Percentiles rank a stretch among this genome's conserved stretches.
Conservation (phyloP, 331 rosid species). For the Spiraea crenata region DNA sequence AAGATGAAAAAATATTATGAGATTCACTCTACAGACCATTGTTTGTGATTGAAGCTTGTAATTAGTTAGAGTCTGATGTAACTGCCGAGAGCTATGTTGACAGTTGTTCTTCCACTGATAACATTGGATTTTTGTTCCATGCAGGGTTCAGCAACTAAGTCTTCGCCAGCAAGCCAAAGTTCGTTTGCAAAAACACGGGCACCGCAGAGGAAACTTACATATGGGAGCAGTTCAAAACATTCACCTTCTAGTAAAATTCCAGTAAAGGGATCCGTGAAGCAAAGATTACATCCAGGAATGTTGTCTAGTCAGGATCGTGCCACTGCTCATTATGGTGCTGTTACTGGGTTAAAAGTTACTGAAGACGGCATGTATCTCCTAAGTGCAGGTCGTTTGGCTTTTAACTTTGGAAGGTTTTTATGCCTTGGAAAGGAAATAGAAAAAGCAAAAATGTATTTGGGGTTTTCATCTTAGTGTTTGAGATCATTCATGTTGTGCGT, state of each 20-base stretch:
- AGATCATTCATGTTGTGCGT: not conserved
- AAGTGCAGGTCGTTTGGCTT: constrained; percentile 65
- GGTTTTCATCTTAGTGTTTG: not conserved
- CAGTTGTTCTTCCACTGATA: not conserved
- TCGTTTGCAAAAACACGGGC: constrained; percentile 43
- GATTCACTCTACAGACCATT: not conserved
- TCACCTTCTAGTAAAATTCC: constrained; percentile 45
- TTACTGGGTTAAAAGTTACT: constrained; percentile 78
- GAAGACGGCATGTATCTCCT: constrained; percentile 91
- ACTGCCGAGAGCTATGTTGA: not conserved
- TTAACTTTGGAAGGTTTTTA: not conserved
- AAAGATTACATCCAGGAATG: constrained; percentile 94
- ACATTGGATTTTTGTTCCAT: constrained; percentile 1
- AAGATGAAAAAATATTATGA: not conserved
- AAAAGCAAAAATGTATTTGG: too few species aligned
- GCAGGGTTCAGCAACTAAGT: constrained; percentile 59
- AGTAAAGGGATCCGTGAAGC: constrained; percentile 64
- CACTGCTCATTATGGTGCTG: constrained; percentile 95
- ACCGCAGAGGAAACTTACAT: constrained; percentile 54
- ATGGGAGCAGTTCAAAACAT: constrained; percentile 64
- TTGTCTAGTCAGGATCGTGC: constrained; percentile 86
- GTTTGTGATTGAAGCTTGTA: not conserved
- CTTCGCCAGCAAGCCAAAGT: constrained; percentile 30
- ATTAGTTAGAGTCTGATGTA: not conserved
- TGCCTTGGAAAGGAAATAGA: not conserved